Base-by-base conservation (phyloP, 2,329 filamentous ascomycete genomes). In the Fusarium nurragi region DNA sequence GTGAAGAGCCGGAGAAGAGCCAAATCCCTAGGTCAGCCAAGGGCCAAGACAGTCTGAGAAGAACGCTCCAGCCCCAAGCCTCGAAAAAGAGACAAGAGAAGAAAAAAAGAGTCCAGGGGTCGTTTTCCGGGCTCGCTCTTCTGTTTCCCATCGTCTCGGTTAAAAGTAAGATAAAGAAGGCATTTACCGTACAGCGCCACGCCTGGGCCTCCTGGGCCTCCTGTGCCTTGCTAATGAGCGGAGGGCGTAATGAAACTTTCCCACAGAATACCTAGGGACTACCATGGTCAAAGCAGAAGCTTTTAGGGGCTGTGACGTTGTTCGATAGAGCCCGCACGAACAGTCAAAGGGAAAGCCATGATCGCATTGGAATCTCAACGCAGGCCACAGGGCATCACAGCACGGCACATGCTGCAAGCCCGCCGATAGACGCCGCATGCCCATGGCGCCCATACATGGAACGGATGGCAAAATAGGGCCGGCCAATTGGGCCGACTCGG, bases 401-500 rank as follows among this genome's bases (percentile, higher is more conserved):
- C 28, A 32, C 28, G n/a, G 32, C 14, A 16, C 32, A 34, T 34
- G 32, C 51, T 63, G 57, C 50, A 61, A 60, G 51, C 53, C 53
- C 39, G 28, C 57, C 60, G 56, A 49, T 54, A 43, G 62, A 54
- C 52, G 49, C 57, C 48, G 62, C 47, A 61, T 53, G 25, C 50
- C 43, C 23, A 51, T 34, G 32, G 32, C 32, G 32, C 10, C 32
- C 16, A 30, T 30, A 12, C 32, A 16, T 46, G 37, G 39, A 60
- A 60, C 40, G 54, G 40, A 60, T 47, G 41, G 39, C 44, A 46
- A 48, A 65, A 59, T 71, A 71, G 57, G 57, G 65, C 69, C 69
- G 69, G 65, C 60, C 65, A 71, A 70, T 71, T 71, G 60, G 65
- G 67, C 70, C 70, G 64, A 71, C 53, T 64, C 64, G 56, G 64